Percentiles rank a stretch among this genome's conserved stretches.
These are phyloP conservation scores for Aspergillus sojae DNA, from an alignment of 2,329 filamentous ascomycete genomes.

Conservation along the genomic window DNA sequence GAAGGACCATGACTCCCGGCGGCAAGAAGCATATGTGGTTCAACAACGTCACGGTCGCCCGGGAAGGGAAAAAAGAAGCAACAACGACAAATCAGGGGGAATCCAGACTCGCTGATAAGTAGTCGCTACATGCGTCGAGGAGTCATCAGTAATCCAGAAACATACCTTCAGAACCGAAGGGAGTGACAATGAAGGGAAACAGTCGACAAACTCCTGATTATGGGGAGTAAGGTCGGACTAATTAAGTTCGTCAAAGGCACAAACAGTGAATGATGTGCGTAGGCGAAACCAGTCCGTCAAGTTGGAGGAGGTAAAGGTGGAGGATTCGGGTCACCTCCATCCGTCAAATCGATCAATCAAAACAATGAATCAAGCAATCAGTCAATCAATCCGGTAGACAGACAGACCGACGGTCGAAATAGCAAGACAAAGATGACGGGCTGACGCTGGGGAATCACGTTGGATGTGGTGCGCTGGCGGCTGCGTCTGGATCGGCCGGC, in stretches of 20 bases:
- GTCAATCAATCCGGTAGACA: not conserved
- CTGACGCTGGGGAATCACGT: conserved; percentile 22
- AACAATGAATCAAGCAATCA: conserved; percentile 17
- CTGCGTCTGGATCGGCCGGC: conserved; percentile 30
- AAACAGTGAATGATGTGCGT: conserved; percentile 17
- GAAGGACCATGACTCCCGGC: not conserved
- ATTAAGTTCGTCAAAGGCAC: conserved; percentile 19
- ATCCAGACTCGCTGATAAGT: not conserved
- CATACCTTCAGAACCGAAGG: conserved; percentile 37
- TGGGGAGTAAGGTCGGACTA: conserved; percentile 17
- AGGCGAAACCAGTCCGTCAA: conserved; percentile 23
- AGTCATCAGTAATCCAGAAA: conserved; percentile 8
- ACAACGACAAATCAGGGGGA: not conserved
- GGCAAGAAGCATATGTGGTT: not conserved
- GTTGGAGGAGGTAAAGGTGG: conserved; percentile 14
- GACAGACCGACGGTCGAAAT: not conserved
- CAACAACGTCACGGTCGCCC: not conserved
- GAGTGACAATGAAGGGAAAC: conserved; percentile 33
- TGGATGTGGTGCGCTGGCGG: conserved; percentile 25
- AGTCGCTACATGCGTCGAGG: not conserved
- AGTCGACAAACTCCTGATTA: conserved; percentile 18
- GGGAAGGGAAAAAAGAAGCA: not conserved
- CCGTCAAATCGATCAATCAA: conserved; percentile 15
- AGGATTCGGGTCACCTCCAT: conserved; percentile 2
- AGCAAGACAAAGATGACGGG: conserved; percentile 12